Percentiles rank a stretch among this genome's conserved stretches.
These are phyloP conservation scores for Besnoitia besnoiti DNA, from an alignment of 169 alveolate genomes.

Conservation along the genomic window DNA sequence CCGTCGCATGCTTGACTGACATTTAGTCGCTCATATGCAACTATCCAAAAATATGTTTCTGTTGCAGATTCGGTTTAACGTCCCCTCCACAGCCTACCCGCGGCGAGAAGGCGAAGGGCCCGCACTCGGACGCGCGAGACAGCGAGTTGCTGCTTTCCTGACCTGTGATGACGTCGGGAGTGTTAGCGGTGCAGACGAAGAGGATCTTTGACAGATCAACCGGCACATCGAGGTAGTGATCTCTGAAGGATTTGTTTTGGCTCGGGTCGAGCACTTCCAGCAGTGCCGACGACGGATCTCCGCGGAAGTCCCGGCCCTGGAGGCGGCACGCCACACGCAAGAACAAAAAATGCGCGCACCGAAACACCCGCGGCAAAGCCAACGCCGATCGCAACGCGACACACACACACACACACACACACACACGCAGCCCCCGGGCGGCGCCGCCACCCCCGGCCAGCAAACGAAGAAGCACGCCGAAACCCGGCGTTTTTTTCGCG, in stretches of 20 bases:
- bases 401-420: too few species aligned
- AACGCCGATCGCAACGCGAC: background rate
- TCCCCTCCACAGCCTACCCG: too few species aligned
- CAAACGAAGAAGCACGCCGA: background rate
- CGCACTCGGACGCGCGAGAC: too few species aligned
- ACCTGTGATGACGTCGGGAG: conserved; percentile 89
- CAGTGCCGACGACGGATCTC: conserved; percentile 92
- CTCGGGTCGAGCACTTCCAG: conserved; percentile 93
- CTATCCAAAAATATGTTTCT: too few species aligned
- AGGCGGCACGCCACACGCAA: background rate
- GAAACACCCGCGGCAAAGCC: background rate
- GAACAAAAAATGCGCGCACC: background rate
- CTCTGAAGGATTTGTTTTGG: conserved; percentile 81
- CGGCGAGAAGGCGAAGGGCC: too few species aligned
- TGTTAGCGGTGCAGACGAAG: conserved; percentile 94
- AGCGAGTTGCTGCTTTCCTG: too few species aligned
- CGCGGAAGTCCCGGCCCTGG: conserved; percentile 85
- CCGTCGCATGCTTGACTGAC: background rate
- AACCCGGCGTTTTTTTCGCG: too few species aligned
- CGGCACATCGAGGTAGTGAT: conserved; percentile 73
- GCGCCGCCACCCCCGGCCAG: background rate
- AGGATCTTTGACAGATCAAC: conserved; percentile 90
- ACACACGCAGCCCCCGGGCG: background rate
- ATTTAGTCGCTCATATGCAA: background rate
- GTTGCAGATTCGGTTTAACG: too few species aligned